phyloP scores from a whole-genome alignment of 2,329 filamentous ascomycete genomes.

The Aspergillus eucalypticola region DNA sequence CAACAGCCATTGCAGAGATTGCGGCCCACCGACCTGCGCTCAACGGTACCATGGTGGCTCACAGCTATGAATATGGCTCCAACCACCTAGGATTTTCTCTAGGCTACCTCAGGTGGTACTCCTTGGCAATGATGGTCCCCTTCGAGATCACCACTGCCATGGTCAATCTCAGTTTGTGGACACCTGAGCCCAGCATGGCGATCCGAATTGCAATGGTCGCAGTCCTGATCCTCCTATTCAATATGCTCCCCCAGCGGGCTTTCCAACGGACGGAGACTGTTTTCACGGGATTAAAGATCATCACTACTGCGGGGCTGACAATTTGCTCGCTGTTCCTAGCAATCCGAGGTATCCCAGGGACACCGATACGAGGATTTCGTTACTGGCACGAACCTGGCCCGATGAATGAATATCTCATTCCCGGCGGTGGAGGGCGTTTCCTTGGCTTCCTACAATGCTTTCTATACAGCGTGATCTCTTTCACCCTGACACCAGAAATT shows the following conservation, averaged over 20 bases:
- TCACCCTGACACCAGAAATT: constrained; percentile 56
- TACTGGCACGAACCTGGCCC: constrained; percentile 53
- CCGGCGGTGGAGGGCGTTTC: constrained; percentile 51
- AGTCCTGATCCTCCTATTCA: constrained; percentile 56
- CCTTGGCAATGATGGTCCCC: constrained; percentile 47
- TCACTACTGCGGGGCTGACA: constrained; percentile 52
- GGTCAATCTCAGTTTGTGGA: constrained; percentile 64
- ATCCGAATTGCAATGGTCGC: constrained; percentile 56
- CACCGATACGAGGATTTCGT: constrained; percentile 51
- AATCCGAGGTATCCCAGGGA: constrained; percentile 51
- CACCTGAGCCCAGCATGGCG: constrained; percentile 38
- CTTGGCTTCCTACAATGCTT: constrained; percentile 52
- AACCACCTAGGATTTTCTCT: constrained; percentile 42
- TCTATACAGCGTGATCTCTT: constrained; percentile 54
- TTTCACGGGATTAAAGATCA: constrained; percentile 52
- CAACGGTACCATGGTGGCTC: constrained; percentile 43
- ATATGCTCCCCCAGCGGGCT: constrained; percentile 49
- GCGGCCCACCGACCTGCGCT: constrained; percentile 39
- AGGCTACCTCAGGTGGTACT: constrained; percentile 49
- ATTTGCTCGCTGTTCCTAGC: constrained; percentile 54
- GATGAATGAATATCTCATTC: constrained; percentile 50
- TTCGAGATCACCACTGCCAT: constrained; percentile 67
- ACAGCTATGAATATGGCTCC: constrained; percentile 43
- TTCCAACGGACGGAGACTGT: constrained; percentile 53
- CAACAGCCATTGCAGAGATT: constrained; percentile 47